Evolutionary conservation across 768 basidiomycete genomes (phyloP).

Genomic region (Galerina marginata): DNA sequence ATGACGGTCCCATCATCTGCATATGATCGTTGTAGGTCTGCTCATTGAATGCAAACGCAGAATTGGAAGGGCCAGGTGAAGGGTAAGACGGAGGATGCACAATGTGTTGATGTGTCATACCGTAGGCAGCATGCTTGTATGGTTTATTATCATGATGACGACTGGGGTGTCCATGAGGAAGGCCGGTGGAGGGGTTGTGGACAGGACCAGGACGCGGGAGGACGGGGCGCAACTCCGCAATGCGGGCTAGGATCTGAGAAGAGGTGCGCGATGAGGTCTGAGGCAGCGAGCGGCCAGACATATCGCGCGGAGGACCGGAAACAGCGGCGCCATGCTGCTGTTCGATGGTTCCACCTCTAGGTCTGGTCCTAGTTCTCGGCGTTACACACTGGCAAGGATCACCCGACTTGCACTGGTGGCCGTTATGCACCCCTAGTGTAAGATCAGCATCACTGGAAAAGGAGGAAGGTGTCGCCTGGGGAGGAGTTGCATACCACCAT

Average conservation of each 20-base stretch:
- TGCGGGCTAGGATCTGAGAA: constrained; percentile 61
- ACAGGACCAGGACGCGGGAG: constrained; percentile 66
- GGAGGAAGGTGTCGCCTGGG: constrained; percentile 44
- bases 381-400: constrained; percentile 64
- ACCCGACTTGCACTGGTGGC: constrained; percentile 55
- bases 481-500: constrained; percentile 64
- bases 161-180: constrained; percentile 48
- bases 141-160: constrained; percentile 66
- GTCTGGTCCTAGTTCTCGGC: constrained; percentile 45
- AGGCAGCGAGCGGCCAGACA: constrained; percentile 1
- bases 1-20: constrained; percentile 30
- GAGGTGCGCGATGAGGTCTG: constrained; percentile 32
- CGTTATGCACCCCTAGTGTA: constrained; percentile 44
- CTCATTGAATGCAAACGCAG: constrained; percentile 26
- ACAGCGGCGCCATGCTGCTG: constrained; percentile 14
- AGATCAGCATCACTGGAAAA: constrained; percentile 50
- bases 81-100: constrained; percentile 30
- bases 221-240: constrained; percentile 71
- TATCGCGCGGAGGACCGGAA: constrained; percentile 9
- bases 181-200: constrained; percentile 53
- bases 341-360: constrained; percentile 27
- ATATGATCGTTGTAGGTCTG: constrained; percentile 32
- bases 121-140: constrained; percentile 67
- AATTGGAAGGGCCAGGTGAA: constrained; percentile 23
- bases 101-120: constrained; percentile 40